Percentiles rank a stretch among this genome's conserved stretches.
phyloP scores from a whole-genome alignment of 306 rosid species.

The Canavalia ensiformis region DNA sequence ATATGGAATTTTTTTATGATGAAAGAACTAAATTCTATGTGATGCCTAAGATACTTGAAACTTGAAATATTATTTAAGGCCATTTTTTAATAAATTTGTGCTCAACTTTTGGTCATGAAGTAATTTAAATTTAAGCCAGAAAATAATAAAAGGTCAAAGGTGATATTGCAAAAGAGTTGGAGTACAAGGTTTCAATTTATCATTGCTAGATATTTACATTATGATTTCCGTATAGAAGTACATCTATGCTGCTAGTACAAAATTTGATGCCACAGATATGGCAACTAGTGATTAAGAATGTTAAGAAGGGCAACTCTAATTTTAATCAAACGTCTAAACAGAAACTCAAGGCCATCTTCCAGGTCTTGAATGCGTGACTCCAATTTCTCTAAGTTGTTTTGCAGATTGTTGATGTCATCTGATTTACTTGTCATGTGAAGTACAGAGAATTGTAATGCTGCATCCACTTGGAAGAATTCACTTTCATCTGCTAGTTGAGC shows the following conservation, averaged over 20 bases:
- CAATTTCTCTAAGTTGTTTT: slow-evolving; percentile 7
- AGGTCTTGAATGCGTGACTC: slow-evolving; percentile 40
- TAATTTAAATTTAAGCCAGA: not conserved
- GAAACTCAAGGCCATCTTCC: slow-evolving; percentile 47
- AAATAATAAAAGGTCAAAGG: not conserved
- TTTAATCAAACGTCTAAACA: slow-evolving; percentile 45
- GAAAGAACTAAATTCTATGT: not conserved
- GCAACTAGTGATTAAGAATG: slow-evolving; percentile 43
- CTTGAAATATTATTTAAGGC: not conserved
- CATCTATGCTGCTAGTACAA: not conserved
- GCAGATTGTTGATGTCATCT: not conserved
- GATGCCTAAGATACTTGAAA: not conserved
- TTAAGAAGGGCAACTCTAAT: slow-evolving; percentile 51
- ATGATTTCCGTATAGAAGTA: not conserved
- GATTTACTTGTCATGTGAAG: slow-evolving; percentile 37
- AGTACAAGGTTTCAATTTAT: not conserved
- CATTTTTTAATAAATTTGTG: slow-evolving; percentile 1
- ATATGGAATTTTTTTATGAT: not conserved
- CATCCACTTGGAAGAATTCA: slow-evolving; percentile 46
- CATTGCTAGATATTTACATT: not conserved
- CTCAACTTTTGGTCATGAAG: not conserved
- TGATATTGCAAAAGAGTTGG: not conserved
- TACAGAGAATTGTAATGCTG: slow-evolving; percentile 32
- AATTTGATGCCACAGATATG: not conserved
- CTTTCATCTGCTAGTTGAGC: slow-evolving; percentile 5